Conservation (phyloP, 805 yeast genomes). For the Hanseniaspora lachancei region DNA sequence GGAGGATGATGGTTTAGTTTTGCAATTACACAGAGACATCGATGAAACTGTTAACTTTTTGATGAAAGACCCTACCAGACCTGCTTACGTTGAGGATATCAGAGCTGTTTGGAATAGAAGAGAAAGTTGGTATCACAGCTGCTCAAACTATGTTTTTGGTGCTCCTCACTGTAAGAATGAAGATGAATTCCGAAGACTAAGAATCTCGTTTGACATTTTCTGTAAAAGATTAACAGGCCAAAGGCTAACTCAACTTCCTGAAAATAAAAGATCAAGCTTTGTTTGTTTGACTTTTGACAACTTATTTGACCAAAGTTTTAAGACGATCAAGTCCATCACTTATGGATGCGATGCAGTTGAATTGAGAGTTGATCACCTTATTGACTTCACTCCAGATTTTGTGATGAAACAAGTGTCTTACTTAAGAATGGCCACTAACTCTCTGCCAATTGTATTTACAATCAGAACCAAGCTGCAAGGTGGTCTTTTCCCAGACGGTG, state of each 20-base stretch:
- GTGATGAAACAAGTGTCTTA: slow-evolving; percentile 63
- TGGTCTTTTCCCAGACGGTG: slow-evolving; percentile 60
- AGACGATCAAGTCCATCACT: slow-evolving; percentile 38
- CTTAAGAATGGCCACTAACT: slow-evolving; percentile 46
- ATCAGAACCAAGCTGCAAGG: slow-evolving; percentile 71
- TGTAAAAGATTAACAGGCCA: slow-evolving; percentile 52
- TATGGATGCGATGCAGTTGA: slow-evolving; percentile 75
- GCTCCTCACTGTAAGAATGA: slow-evolving; percentile 55
- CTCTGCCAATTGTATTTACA: slow-evolving; percentile 72
- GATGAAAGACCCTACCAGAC: slow-evolving; percentile 68
- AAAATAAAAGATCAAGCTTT: slow-evolving; percentile 42
- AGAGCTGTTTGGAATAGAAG: slow-evolving; percentile 74
- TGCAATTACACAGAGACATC: slow-evolving; percentile 81
- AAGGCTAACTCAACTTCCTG: slow-evolving; percentile 23
- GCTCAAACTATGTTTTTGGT: slow-evolving; percentile 65
- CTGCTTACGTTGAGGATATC: slow-evolving; percentile 73
- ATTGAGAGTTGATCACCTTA: slow-evolving; percentile 61
- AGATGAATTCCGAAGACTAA: slow-evolving; percentile 42
- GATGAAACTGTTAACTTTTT: slow-evolving; percentile 66
- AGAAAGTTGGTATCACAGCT: slow-evolving; percentile 62
- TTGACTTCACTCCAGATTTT: slow-evolving; percentile 36
- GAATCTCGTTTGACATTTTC: slow-evolving; percentile 45
- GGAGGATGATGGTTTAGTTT: slow-evolving; percentile 57
- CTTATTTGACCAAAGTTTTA: slow-evolving; percentile 31
- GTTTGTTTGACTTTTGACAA: slow-evolving; percentile 62